These are phyloP conservation scores for Barbatosphaeria neglecta DNA, from an alignment of 495 filamentous ascomycete genomes.

Conservation along the genomic window DNA sequence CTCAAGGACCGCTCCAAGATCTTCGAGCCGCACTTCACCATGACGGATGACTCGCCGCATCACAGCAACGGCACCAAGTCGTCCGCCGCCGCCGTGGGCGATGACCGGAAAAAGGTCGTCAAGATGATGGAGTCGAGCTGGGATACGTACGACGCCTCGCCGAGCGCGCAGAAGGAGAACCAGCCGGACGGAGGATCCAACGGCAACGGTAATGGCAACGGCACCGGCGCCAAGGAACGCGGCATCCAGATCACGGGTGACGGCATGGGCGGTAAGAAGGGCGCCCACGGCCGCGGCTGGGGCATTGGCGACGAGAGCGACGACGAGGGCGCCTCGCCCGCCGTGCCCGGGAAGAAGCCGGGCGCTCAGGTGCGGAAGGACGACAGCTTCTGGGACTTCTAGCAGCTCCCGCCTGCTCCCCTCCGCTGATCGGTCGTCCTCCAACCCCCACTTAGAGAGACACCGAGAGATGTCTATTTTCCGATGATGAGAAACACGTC, in stretches of 20 bases:
- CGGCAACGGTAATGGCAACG: constrained; percentile 16
- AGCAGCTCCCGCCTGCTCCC: constrained; percentile 8
- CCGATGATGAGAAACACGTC: background rate
- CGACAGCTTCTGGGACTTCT: constrained; percentile 46
- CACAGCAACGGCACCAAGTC: background rate
- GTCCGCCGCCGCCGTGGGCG: constrained; percentile 21
- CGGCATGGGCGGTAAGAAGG: constrained; percentile 65
- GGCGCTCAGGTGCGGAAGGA: constrained; percentile 16
- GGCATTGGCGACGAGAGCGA: constrained; percentile 45
- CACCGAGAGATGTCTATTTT: background rate
- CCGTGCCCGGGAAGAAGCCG: constrained; percentile 24
- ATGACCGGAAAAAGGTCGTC: constrained; percentile 45
- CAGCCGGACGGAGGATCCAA: constrained; percentile 12
- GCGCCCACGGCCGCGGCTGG: constrained; percentile 42
- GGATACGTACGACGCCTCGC: constrained; percentile 50
- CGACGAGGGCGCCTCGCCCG: constrained; percentile 17
- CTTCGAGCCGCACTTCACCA: constrained; percentile 60
- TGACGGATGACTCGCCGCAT: constrained; percentile 51
- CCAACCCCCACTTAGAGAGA: too few relatives aligned
- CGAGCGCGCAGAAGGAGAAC: constrained; percentile 38
- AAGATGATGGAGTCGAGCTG: constrained; percentile 61
- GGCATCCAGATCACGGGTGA: constrained; percentile 54
- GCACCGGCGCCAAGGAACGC: constrained; percentile 15
- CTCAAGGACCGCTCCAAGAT: constrained; percentile 55
- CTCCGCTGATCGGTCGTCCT: background rate